Percentiles rank a stretch among this genome's conserved stretches.
Conservation (phyloP, 1,139 yeast species). For the Zygosaccharomyces pseudobailii region DNA sequence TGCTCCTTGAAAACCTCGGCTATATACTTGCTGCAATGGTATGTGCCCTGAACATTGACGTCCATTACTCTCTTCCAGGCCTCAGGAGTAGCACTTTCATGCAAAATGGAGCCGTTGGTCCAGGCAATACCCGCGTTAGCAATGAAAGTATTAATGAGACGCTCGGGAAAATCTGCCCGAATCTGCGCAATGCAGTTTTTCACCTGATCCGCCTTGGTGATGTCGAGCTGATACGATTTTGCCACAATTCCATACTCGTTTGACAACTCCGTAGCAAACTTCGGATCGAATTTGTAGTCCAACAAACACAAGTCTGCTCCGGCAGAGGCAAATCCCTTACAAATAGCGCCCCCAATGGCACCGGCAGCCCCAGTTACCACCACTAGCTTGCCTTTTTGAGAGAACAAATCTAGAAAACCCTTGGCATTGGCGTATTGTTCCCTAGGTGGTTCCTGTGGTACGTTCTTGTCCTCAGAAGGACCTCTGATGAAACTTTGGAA, state of each 20-base stretch:
- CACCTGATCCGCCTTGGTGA: conserved; percentile 57
- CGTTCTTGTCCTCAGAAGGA: conserved; percentile 10
- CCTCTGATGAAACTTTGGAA: conserved; percentile 14
- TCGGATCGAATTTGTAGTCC: conserved; percentile 51
- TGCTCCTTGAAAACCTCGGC: conserved; percentile 67
- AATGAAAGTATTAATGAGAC: conserved; percentile 70
- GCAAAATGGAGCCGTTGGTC: conserved; percentile 62
- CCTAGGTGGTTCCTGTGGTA: conserved; percentile 15
- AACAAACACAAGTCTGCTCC: conserved; percentile 81
- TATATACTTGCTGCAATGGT: conserved; percentile 43
- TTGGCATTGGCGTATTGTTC: conserved; percentile 10
- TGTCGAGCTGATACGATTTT: conserved; percentile 67
- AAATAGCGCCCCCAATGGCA: conserved; percentile 81
- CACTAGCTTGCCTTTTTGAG: conserved; percentile 77
- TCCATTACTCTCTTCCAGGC: conserved; percentile 63
- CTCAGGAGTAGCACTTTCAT: conserved; percentile 45
- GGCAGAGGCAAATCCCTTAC: conserved; percentile 82
- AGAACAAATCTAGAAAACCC: conserved; percentile 44
- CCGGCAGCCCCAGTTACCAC: conserved; percentile 81
- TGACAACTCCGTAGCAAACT: conserved; percentile 8
- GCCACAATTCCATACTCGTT: conserved; percentile 56
- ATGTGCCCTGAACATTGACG: conserved; percentile 70
- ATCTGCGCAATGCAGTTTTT: conserved; percentile 52
- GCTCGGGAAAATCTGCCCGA: conserved; percentile 50
- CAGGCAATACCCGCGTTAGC: conserved; percentile 92